Base-by-base conservation (phyloP, 2,329 filamentous ascomycete species). In the Fusarium nodosum region DNA sequence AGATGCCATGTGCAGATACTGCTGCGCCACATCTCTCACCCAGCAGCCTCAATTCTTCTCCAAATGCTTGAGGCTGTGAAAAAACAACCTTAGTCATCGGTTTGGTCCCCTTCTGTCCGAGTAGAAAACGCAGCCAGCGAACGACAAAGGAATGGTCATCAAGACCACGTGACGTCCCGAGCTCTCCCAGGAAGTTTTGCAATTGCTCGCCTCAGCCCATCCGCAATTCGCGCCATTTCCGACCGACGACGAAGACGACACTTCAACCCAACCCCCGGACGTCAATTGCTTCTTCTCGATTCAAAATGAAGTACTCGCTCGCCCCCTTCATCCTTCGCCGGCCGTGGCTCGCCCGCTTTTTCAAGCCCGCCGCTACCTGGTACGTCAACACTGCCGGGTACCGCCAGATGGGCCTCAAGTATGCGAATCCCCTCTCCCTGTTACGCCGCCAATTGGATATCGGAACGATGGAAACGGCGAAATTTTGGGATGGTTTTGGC, bases 381-480 rank as follows among this genome's bases (percentile, higher is more conserved):
- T 98, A 98, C 85, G 84, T 84, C 83, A 91, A 95, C 80, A 91
- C 93, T 76, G 88, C 94, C 76, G 95, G 95, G 80, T 97, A 97
- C 88, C 91, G 94, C 83, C 89, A 95, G 88, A 87, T 97, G 78
- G 95, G 95, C 78, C 87, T 97, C 83, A 92, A 87, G 94, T 97
- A 91, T 81, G 79, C 75, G 72, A 72, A 66, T 56, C 53, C 57
- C 54, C 44, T 13, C 33, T 56, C 44, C 60, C 52, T 54, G 18
- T 28, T 52, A 36, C 47, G 42, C 39, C 44, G 33, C 41, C 71
- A 75, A 75, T 75, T 75, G 73, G 60, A 31, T 18, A 24, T 41
- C 42, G 33, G 46, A 50, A 51, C 45, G 44, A 58, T 36, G 30
- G 22, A 61, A 15, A 26, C 36, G 39, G 51, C 28, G n/a, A 63